These are phyloP conservation scores for Colletotrichum higginsianum DNA, from an alignment of 2,329 filamentous ascomycete genomes.

Conservation along the genomic window DNA sequence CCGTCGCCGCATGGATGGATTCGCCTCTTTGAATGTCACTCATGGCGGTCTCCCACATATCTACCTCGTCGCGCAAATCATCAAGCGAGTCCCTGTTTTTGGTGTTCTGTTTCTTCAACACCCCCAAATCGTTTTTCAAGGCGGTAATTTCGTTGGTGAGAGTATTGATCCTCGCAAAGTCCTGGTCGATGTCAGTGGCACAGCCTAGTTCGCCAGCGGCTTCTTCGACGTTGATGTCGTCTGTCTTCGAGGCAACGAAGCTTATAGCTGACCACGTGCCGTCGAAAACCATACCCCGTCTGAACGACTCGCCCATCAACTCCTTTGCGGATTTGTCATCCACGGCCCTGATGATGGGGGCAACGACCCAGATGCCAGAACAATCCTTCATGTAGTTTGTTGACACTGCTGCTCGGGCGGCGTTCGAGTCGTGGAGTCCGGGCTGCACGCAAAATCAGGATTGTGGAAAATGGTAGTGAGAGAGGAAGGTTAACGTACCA, in stretches of 20 bases:
- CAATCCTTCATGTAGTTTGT: constrained; percentile 73
- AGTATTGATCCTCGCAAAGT: neutral
- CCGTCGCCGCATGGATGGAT: accelerated
- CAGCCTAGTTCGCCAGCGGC: constrained; percentile 50
- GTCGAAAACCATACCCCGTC: constrained; percentile 72
- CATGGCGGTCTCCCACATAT: neutral
- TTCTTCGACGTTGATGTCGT: constrained; percentile 65
- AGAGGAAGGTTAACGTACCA: constrained; percentile 51
- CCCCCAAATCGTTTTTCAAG: neutral
- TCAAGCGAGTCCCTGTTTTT: constrained; percentile 1
- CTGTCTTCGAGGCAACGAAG: constrained; percentile 75
- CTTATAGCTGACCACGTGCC: constrained; percentile 67
- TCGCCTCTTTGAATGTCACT: neutral
- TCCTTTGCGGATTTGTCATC: constrained; percentile 71
- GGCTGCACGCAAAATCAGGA: constrained; percentile 51
- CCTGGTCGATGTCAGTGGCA: neutral
- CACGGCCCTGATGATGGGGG: constrained; percentile 72
- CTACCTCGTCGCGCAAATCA: neutral
- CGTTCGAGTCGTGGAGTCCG: constrained; percentile 72
- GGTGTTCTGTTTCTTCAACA: neutral
- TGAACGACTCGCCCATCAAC: constrained; percentile 70
- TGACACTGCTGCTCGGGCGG: constrained; percentile 70
- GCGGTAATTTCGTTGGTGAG: neutral
- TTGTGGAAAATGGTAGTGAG: constrained; percentile 20
- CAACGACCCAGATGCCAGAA: constrained; percentile 72